These are phyloP conservation scores for Cladosporium sp. DNA, from an alignment of 2,329 filamentous ascomycete species.

Conservation along the genomic window DNA sequence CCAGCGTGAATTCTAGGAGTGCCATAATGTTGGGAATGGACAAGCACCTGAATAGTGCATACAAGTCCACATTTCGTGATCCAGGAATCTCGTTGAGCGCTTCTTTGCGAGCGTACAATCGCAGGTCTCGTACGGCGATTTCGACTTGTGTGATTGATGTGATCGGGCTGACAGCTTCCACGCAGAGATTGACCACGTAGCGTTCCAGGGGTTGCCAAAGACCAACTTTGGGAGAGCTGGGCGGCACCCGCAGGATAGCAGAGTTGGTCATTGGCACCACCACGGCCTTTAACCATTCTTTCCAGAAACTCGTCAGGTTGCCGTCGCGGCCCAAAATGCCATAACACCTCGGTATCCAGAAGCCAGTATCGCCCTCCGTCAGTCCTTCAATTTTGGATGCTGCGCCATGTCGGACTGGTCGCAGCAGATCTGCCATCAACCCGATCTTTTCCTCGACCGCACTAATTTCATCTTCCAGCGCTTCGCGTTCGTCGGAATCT, in stretches of 20 bases:
- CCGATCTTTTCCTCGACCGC: conserved; percentile 95
- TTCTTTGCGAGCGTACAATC: conserved; percentile 89
- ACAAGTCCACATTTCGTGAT: conserved; percentile 87
- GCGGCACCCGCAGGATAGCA: conserved; percentile 74
- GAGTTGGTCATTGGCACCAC: conserved; percentile 96
- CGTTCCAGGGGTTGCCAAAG: conserved; percentile 95
- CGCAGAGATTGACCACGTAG: conserved; percentile 95
- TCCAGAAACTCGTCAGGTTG: conserved; percentile 89
- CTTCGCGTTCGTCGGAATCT: conserved; percentile 77
- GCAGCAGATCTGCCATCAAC: conserved; percentile 92
- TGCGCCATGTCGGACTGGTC: conserved; percentile 88
- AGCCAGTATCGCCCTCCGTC: conserved; percentile 89
- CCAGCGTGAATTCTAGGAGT: conserved; percentile 87
- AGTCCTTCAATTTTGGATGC: conserved; percentile 96
- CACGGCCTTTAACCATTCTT: conserved; percentile 93
- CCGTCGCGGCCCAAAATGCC: conserved; percentile 85
- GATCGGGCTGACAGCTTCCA: conserved; percentile 87
- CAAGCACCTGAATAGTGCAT: conserved; percentile 84
- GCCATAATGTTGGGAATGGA: conserved; percentile 91
- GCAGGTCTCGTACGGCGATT: conserved; percentile 81
- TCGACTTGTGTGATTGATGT: conserved; percentile 96
- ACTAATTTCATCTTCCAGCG: conserved; percentile 90
- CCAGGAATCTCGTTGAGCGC: conserved; percentile 90
- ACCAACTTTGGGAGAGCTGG: conserved; percentile 85
- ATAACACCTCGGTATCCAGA: conserved; percentile 94